A percentile compares a stretch with the other conserved stretches of the same genome.
These are phyloP conservation scores for Linnemannia zychae DNA, from an alignment of 192 early-diverging fungal genomes.

Conservation along the genomic window DNA sequence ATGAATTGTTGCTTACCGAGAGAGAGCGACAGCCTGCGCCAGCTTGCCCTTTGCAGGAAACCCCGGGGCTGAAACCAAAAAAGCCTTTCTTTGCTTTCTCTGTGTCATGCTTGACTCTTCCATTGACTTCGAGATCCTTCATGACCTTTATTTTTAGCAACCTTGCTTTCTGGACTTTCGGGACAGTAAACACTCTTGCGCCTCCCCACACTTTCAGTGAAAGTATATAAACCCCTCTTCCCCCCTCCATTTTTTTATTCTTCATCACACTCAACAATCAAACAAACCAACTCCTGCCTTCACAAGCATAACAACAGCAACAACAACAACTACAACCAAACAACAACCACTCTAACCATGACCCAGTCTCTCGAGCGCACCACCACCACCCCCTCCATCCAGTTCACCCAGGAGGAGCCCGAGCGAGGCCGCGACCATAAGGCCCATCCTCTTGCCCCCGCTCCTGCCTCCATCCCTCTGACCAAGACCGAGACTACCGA, in stretches of 20 bases:
- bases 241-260: constrained; percentile 2
- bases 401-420: constrained; percentile 24
- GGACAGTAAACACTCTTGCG: not conserved
- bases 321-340: constrained; percentile 8
- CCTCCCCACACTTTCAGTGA: not conserved
- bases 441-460: not conserved
- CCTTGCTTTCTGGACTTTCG: not conserved
- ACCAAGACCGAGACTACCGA: not conserved
- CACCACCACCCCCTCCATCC: constrained; percentile 18
- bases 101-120: not conserved
- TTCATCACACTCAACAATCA: constrained; percentile 3
- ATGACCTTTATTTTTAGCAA: not conserved
- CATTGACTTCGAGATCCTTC: not conserved
- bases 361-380: constrained; percentile 19
- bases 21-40: not conserved
- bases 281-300: constrained; percentile 13
- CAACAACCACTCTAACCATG: constrained; percentile 9
- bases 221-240: constrained; percentile 8
- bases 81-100: not conserved
- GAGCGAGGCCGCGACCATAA: constrained; percentile 14
- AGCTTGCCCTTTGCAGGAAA: not conserved
- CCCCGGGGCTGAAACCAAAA: not conserved
- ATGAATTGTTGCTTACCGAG: not conserved
- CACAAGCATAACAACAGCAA: not conserved
- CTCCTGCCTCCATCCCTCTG: constrained; percentile 10